These are phyloP conservation scores for Aspergillus piperis DNA, from an alignment of 2,329 filamentous ascomycete species.

Conservation along the genomic window DNA sequence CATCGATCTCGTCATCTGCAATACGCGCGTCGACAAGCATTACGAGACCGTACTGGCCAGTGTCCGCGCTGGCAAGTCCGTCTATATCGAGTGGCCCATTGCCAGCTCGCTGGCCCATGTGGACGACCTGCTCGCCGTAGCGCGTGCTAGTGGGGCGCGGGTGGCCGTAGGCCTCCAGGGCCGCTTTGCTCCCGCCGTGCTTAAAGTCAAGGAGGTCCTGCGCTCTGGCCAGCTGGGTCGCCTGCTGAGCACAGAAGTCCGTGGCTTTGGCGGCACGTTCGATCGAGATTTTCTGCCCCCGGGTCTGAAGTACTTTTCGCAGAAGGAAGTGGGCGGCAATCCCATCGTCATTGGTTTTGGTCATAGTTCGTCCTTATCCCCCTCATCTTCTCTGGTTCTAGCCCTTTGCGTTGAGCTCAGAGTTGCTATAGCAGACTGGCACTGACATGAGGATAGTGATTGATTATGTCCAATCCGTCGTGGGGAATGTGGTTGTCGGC, in stretches of 20 bases:
- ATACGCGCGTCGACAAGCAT: constrained; percentile 58
- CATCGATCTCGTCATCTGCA: constrained; percentile 56
- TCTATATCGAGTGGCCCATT: constrained; percentile 63
- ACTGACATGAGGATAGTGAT: neutral
- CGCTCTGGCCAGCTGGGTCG: constrained; percentile 52
- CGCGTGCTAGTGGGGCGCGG: constrained; percentile 34
- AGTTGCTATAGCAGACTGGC: neutral
- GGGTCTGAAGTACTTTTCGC: constrained; percentile 15
- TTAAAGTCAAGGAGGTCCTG: constrained; percentile 51
- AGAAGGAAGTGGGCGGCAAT: constrained; percentile 14
- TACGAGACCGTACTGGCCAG: constrained; percentile 49
- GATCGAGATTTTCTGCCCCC: constrained; percentile 11
- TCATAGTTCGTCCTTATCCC: neutral
- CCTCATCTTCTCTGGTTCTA: neutral
- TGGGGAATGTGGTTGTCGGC: neutral
- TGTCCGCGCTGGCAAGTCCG: constrained; percentile 54
- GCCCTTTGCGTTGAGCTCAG: no score
- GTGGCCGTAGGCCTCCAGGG: constrained; percentile 58
- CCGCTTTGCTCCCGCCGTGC: constrained; percentile 46
- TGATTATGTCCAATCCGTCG: constrained; percentile 1
- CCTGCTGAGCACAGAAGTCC: constrained; percentile 49
- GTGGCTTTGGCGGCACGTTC: constrained; percentile 34
- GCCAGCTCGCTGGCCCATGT: constrained; percentile 48
- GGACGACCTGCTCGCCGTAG: constrained; percentile 44
- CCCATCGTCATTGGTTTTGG: constrained; percentile 15